Evolutionary conservation across 1,284 basidiomycete genomes (phyloP), one percentile per base, ranked within the genome.

Genomic region (Ganoderma meredithae): DNA sequence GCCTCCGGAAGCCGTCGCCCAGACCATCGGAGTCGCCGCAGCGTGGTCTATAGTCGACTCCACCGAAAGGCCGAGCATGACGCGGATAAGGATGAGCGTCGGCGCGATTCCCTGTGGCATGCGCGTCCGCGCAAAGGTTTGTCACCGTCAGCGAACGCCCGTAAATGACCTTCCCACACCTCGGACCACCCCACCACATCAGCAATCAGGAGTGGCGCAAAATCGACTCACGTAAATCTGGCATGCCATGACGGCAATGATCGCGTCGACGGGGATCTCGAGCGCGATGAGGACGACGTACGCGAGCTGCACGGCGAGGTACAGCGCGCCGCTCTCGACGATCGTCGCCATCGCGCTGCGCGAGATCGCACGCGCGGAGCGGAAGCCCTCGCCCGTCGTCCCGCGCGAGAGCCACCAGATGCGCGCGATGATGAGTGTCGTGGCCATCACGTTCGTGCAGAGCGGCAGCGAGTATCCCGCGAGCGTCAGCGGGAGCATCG

Each of bases 291-390:
- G 75, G 12, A 82, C 69, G 62, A 83, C 81, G 27, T 83, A 81
- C 36, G 82, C 47, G 43, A 84, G 69, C 65, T 85, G 83, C 33
- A 75, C 74, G 12, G 77, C 62, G 27, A 84, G 76, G 69, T 83
- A 84, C 33, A 85, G 76, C 55, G 74, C 72, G 0, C 83, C 83
- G 49, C 79, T 80, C 73, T 84, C 83, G 66, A 84, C 63, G 67
- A 84, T 71, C 61, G 84, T 79, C 41, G 44, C 66, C 19, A 55
- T 43, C 27, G 61, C 58, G 19, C n/a, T 36, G 25, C 47, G 52
- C 22, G 41, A 33, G 9, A 47, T 8, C 10, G 39, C 22, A 10
- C n/a, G 33, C 25, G 22, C 36, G 33, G 33, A 9, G 22, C 22
- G 55, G 41, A 31, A 17, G 25, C 39, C 60, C 19, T n/a, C 39